Evolutionary conservation across 2,329 filamentous ascomycete genomes (phyloP), one percentile per base, ranked within the genome.

Genomic region (Lasiodiplodia sp.): DNA sequence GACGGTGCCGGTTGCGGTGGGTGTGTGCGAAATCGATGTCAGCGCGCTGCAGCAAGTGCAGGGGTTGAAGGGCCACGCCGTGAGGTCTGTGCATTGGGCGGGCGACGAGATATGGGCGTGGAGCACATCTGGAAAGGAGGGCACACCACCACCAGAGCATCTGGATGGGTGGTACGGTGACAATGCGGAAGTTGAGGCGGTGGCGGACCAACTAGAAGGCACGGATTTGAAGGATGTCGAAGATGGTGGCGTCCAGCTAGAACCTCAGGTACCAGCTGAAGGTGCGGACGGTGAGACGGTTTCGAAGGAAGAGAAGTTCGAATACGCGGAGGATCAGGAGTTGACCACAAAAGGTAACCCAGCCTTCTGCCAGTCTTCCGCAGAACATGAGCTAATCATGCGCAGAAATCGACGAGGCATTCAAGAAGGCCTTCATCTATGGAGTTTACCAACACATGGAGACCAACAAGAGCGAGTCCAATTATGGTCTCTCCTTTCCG

Each of bases 81-180:
- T 91, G 11, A 84, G 87, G 71, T 88, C 87, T 4, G 79, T 91
- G 60, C 89, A 91, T 74, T 91, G 90, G 89, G 83, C 85, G 70
- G 88, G 89, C 1, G 90, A 92, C 78, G 90, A 92, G 78, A 75
- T 91, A n/a, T 91, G 89, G 88, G 82, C 82, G 4, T 90, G 87
- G 86, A 88, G 85, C 73, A 81, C 84, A 38, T 81, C 80, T 34
- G 86, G 84, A 5, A 85, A 82, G 69, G 82, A 85, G 21, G 88
- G 87, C 11, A 79, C 79, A 49, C 78, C 83, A 18, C 80, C 86
- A 14, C 88, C 89, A 0, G 83, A 84, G 34, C 78, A 83, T 14
- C 74, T 90, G 18, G 79, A 85, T 21, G 87, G 84, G 0, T 91
- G 83, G 82, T 64, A 44, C 12, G 12, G 23, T 21, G 75, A 77